Evolutionary conservation across 2,329 filamentous ascomycete species (phyloP), one percentile per base, ranked within the genome.

Genomic region (Dothiorella sarmentorum): DNA sequence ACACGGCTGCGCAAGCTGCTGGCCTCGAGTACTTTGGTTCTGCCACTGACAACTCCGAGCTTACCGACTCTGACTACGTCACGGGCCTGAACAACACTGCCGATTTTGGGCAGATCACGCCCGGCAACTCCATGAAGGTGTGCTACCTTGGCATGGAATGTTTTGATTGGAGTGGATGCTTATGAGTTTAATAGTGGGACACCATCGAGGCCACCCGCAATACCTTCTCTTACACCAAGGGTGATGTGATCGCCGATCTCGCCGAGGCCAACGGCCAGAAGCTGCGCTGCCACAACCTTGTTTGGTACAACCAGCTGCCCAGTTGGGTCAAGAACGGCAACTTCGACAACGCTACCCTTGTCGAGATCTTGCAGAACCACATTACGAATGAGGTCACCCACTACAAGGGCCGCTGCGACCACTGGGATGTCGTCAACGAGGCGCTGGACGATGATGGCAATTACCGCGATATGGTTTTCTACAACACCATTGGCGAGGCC

Each of bases 351-450:
- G 68, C 70, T 5, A 76, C 74, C 1, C 63, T 77, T 4, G 73
- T 75, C 47, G 60, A 66, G 27, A 71, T 76, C 57, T 71, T 76
- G 68, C 65, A 72, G 61, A 71, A 75, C 59, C 75, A 77, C 63
- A 75, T 77, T 64, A 72, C 72, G 40, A 69, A 66, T 1, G 60
- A 73, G 20, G 72, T 72, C 1, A 68, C 68, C 3, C 69, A 72
- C 47, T 77, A 71, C 65, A 73, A 72, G 62, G 70, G 69, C 74
- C 7, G 70, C 71, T 37, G 74, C 71, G 82, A 83, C 67, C 77
- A 80, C 27, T 88, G 84, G 84, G 85, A 88, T 58, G 85, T 88
- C 0, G 78, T 86, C 22, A 88, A 88, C 68, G 85, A 88, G 73
- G 81, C 79, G 4, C 76, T 85, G 17, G 72, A 76, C 2, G 75